Percentiles rank a stretch among this genome's conserved stretches.
Evolutionary conservation across 441 rosid genomes (phyloP).

Genomic region (Omphalea diandra): DNA sequence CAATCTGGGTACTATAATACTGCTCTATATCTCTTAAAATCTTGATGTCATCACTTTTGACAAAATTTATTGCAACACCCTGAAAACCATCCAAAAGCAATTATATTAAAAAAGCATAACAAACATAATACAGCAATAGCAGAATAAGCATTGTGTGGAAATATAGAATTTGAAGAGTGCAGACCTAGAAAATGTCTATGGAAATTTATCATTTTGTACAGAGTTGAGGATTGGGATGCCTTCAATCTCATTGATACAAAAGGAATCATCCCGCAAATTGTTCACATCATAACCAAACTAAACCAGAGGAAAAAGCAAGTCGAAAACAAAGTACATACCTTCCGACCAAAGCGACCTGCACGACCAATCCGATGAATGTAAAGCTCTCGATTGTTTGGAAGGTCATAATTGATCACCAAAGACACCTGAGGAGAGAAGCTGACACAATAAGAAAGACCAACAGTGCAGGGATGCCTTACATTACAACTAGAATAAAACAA

Average conservation of each 20-base stretch:
- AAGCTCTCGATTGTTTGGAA: constrained; percentile 95
- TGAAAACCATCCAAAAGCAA: constrained; percentile 27
- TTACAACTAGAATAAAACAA: background rate
- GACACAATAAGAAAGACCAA: background rate
- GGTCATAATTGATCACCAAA: constrained; percentile 90
- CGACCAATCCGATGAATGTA: constrained; percentile 97
- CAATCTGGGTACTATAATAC: constrained; percentile 96
- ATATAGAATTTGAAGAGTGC: background rate
- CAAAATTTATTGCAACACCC: constrained; percentile 98
- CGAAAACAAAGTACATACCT: constrained; percentile 26
- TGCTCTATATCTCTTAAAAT: constrained; percentile 94
- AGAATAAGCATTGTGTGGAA: background rate
- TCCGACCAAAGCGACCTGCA: constrained; percentile 95
- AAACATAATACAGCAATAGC: background rate
- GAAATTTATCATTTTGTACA: background rate
- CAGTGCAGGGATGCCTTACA: background rate
- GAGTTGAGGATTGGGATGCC: too few species aligned
- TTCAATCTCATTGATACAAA: background rate
- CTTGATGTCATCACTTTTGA: constrained; percentile 90
- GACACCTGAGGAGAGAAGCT: constrained; percentile 49
- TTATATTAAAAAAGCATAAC: background rate
- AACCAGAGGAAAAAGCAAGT: background rate
- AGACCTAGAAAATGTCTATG: background rate
- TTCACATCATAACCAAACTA: background rate
- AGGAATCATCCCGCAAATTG: background rate